Evolutionary conservation across 148 eudicot genomes (phyloP).

Genomic region (Chenopodium album): DNA sequence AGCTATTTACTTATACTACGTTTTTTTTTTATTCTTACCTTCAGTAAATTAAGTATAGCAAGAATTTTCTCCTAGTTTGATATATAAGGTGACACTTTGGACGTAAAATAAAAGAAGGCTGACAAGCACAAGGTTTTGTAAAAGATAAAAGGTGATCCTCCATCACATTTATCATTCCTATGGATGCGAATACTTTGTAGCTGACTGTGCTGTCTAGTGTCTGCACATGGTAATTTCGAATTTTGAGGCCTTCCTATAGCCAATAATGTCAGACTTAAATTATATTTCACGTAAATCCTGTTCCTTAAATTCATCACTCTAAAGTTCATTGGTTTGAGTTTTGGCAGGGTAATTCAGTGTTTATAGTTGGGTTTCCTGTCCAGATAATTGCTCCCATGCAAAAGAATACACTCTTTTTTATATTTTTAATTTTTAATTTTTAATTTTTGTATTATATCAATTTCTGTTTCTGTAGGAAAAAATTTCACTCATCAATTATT

Average conservation of each 20-base stretch:
- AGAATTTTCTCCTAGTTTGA: background rate
- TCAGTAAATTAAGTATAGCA: background rate
- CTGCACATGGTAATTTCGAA: too few relatives aligned
- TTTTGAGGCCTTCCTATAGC: background rate
- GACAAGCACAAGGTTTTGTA: background rate
- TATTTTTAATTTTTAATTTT: too few relatives aligned
- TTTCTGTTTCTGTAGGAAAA: background rate
- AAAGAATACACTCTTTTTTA: background rate
- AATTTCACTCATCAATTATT: background rate
- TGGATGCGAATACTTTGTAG: too few relatives aligned
- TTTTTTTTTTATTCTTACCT: background rate
- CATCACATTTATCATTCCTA: background rate
- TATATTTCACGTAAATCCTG: background rate
- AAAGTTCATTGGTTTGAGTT: background rate
- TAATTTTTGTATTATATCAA: too few relatives aligned
- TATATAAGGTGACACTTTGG: constrained; percentile 4
- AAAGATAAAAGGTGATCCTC: background rate
- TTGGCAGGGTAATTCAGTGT: background rate
- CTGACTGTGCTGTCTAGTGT: too few relatives aligned
- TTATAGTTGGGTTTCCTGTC: background rate
- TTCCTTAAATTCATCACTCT: background rate
- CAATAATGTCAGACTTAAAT: background rate
- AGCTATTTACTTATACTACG: background rate
- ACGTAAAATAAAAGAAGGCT: constrained; percentile 10
- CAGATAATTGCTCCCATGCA: background rate